Conservation (phyloP, 2,329 filamentous ascomycete genomes). For the Pseudohalonectria lignicola region DNA sequence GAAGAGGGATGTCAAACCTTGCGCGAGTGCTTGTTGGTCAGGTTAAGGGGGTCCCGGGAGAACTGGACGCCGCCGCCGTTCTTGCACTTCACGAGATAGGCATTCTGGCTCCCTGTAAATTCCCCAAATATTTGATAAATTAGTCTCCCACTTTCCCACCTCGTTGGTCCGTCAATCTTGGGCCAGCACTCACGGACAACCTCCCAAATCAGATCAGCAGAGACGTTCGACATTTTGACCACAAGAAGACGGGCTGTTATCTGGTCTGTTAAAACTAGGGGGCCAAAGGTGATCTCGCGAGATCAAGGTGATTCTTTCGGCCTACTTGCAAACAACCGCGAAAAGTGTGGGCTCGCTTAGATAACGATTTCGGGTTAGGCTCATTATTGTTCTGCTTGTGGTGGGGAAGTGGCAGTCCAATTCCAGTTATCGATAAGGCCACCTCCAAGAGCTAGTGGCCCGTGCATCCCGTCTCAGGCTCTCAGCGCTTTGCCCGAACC, state of each 20-base stretch:
- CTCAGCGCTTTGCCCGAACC: no score
- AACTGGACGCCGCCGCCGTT: constrained; percentile 71
- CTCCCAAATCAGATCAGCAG: constrained; percentile 89
- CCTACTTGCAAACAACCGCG: not conserved
- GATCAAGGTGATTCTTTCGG: no score
- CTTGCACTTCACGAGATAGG: constrained; percentile 87
- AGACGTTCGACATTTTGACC: constrained; percentile 63
- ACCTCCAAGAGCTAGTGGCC: no score
- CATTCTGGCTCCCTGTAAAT: constrained; percentile 69
- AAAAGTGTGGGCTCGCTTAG: constrained; percentile 25
- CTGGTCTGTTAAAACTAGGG: no score
- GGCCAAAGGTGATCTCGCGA: constrained; percentile 1
- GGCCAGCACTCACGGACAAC: constrained; percentile 66
- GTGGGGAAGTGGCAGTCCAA: no score
- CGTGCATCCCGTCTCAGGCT: no score
- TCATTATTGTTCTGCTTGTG: no score
- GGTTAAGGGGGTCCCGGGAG: constrained; percentile 89
- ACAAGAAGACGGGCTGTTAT: no score
- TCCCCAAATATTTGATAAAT: constrained; percentile 5
- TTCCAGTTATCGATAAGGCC: no score
- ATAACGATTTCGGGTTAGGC: constrained; percentile 10
- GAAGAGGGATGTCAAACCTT: constrained; percentile 64
- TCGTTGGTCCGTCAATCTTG: not conserved
- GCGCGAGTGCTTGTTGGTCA: constrained; percentile 81
- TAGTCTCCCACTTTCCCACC: constrained; percentile 6